Base-by-base conservation (phyloP, 2,329 filamentous ascomycete species). In the Orbilia quercus region DNA sequence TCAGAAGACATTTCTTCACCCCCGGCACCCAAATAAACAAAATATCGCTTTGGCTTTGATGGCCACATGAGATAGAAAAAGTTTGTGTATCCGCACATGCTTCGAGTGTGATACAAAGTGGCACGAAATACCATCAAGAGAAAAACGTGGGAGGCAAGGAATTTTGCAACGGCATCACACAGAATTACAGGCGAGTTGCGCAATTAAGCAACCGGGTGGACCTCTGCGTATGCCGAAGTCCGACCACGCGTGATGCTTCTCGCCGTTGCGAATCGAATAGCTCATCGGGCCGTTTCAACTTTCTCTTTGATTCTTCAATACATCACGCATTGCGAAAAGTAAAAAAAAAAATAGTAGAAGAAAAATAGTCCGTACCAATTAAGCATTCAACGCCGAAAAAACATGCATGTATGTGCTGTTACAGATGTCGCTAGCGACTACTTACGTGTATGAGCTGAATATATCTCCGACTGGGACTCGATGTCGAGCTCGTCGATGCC, bases 101-200 rank as follows among this genome's bases (percentile, higher is more conserved):
- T 31, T 31, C 5, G 28, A 31, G 5, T 31, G 28, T 31, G 28
- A n/a, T 38, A 48, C 57, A 22, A 44, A 16, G 42, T 16, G 22
- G 34, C 31, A 62, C 45, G 36, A 42, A 14, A 53, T 53, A 45
- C 31, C 18, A 48, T 31, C 28, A 22, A 40, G 48, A 44, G 38
- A 60, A 62, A 62, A 71, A 60, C 58, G 58, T 71, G 66, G 65
- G 36, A 28, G 20, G 23, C 58, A 58, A 50, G 58, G 58, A 55
- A 58, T 57, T 51, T 55, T 47, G 28, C 20, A 31, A 34, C 31
- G 45, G 23, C 22, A 40, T 20, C 34, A n/a, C 16, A 22, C 51
- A 64, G 58, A 42, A 57, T 51, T 36, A 47, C 42, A 58, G 62
- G 62, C 51, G 51, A 66, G 42, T n/a, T 58, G 53, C 54, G 36